Conservation (phyloP, 2,329 filamentous ascomycete species). For the Onygenales sp. region DNA sequence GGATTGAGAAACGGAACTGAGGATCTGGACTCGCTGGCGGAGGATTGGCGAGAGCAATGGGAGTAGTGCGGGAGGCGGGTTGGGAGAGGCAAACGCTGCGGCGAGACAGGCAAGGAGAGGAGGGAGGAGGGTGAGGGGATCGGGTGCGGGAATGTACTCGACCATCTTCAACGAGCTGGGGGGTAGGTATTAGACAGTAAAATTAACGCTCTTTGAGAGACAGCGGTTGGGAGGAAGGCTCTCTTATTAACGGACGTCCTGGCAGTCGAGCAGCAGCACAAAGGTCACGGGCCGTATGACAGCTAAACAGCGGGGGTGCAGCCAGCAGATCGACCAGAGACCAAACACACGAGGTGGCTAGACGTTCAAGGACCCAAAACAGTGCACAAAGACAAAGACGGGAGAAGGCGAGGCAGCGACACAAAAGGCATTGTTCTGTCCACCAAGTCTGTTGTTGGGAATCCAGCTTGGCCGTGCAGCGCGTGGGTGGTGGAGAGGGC, state of each 20-base stretch:
- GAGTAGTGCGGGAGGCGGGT: slow-evolving; percentile 51
- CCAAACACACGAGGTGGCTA: neutral
- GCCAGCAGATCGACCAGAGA: neutral
- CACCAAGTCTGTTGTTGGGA: neutral
- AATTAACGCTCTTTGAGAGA: too few relatives aligned
- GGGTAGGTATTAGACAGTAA: neutral
- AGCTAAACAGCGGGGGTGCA: too few relatives aligned
- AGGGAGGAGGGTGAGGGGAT: slow-evolving; percentile 48
- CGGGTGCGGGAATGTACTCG: slow-evolving; percentile 45
- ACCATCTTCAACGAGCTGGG: slow-evolving; percentile 33
- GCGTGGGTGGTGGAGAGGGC: neutral
- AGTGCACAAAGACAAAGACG: neutral
- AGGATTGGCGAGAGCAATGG: slow-evolving; percentile 55
- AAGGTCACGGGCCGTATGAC: too few relatives aligned
- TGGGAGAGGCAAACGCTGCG: slow-evolving; percentile 49
- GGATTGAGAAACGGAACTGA: slow-evolving; percentile 37
- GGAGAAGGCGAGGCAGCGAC: neutral
- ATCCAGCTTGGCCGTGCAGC: neutral
- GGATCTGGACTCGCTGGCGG: slow-evolving; percentile 50
- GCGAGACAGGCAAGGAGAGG: slow-evolving; percentile 56
- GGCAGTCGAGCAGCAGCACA: too few relatives aligned
- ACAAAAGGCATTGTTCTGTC: neutral
- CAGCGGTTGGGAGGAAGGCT: too few relatives aligned
- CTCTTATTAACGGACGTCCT: too few relatives aligned
- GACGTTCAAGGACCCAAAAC: neutral